Conservation (phyloP, 139 green algal genomes). For the Picochlorum sp. region DNA sequence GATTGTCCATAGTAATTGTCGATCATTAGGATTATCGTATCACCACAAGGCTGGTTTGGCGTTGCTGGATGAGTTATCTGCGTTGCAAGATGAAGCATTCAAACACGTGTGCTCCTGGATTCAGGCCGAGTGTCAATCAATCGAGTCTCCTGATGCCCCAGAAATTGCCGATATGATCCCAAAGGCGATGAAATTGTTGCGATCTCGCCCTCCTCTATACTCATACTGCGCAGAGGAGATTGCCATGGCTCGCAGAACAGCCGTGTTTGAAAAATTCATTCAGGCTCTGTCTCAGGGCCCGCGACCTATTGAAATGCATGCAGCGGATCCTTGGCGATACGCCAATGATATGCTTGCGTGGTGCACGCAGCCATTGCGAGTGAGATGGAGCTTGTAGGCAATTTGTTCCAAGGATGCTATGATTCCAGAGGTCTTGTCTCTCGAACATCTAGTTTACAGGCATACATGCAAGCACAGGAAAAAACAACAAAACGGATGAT, state of each 20-base stretch:
- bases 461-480: not conserved
- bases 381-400: constrained; percentile 81
- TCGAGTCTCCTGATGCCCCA: constrained; percentile 77
- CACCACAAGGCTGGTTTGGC: constrained; percentile 94
- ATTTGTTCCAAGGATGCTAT: constrained; percentile 70
- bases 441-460: not conserved
- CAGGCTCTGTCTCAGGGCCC: constrained; percentile 80
- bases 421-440: not conserved
- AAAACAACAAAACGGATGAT: not conserved
- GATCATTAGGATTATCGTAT: constrained; percentile 66
- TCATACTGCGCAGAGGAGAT: constrained; percentile 96
- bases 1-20: constrained; percentile 89
- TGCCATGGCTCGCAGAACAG: constrained; percentile 65
- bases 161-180: constrained; percentile 76
- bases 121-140: constrained; percentile 76
- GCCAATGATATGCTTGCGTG: constrained; percentile 93
- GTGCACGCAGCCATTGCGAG: constrained; percentile 81
- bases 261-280: constrained; percentile 79
- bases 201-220: constrained; percentile 77
- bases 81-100: constrained; percentile 88
- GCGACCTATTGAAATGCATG: constrained; percentile 92
- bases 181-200: constrained; percentile 64
- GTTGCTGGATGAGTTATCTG: constrained; percentile 94
- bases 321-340: constrained; percentile 83
- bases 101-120: constrained; percentile 94